Base-by-base conservation (phyloP, 805 yeast species). In the Metschnikowia koreensis region DNA sequence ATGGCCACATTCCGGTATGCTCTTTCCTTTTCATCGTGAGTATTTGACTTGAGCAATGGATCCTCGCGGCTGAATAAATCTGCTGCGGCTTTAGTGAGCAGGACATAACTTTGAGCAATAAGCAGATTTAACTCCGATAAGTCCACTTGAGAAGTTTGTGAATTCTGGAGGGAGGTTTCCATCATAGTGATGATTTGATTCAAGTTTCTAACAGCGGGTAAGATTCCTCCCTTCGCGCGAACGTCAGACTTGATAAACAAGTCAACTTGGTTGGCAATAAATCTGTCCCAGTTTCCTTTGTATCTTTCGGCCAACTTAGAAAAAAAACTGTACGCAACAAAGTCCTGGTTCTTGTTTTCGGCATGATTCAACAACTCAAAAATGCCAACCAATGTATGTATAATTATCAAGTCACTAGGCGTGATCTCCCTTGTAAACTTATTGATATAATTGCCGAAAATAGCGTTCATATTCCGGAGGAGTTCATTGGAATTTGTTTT, bases 261-360 rank as follows among this genome's bases (percentile, higher is more conserved):
- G 17, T 71, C 75, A 27, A 80, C 67, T 63, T 87, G 89, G n/a
- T 68, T 69, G 15, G 78, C 80, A 26, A 86, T 66, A 55, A 80
- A 81, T 54, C 79, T 80, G 16, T 69, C 68, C 96, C 96, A 89
- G 15, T 73, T 71, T 36, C 66, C 67, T 39, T 68, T 69, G 41
- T 83, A 70, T 62, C 79, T 80, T 29, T 81, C 82, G n/a, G 73
- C 68, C 6, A 83, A 57, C 53, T 80, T 81, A 33, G 72, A 74
- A 54, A 86, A 71, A 47, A 77, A 71, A 38, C 77, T 74, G 52
- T 80, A 70, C 17, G 79, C 68, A 38, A 74, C 63, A 58, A 78
- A 89, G 56, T 88, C 96, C 61, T 86, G 91, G 85, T 73, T 8
- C 10, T 51, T 47, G 28, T 80, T 68, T 9, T 77, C 77, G 16